Conservation (phyloP, 2,329 filamentous ascomycete species). For the Colletotrichum limetticola region DNA sequence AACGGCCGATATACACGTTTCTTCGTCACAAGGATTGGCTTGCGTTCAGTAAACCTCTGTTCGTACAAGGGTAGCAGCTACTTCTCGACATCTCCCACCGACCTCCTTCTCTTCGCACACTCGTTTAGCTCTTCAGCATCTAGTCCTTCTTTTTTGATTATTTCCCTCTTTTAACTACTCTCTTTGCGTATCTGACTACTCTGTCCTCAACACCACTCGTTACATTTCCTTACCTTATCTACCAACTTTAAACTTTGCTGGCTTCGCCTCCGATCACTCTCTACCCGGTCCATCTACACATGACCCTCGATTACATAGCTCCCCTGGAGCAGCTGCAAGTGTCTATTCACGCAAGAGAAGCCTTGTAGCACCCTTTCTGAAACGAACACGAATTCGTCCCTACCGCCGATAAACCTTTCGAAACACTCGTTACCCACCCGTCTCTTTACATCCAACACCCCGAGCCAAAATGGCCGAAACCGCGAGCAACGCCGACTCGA, state of each 20-base stretch:
- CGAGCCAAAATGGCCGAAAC: slow-evolving; percentile 42
- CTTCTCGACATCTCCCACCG: slow-evolving; percentile 29
- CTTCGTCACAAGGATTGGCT: slow-evolving; percentile 18
- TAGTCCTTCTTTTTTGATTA: slow-evolving; percentile 17
- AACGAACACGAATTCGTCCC: background rate
- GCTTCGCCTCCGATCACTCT: slow-evolving; percentile 1
- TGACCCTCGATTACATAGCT: slow-evolving; percentile 33
- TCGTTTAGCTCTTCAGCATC: slow-evolving; percentile 34
- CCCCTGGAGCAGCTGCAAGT: slow-evolving; percentile 34
- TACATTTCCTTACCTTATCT: slow-evolving; percentile 19
- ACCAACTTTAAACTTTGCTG: slow-evolving; percentile 12
- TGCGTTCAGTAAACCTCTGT: slow-evolving; percentile 14
- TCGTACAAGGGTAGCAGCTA: slow-evolving; percentile 19
- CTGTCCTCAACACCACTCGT: slow-evolving; percentile 25
- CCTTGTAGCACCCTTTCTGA: background rate
- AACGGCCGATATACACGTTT: background rate
- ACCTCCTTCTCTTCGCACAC: slow-evolving; percentile 35
- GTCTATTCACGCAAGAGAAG: background rate
- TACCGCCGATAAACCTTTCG: slow-evolving; percentile 4
- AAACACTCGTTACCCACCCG: background rate
- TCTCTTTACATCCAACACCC: background rate
- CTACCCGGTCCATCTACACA: slow-evolving; percentile 5
- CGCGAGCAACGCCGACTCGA: slow-evolving; percentile 47
- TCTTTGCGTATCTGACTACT: slow-evolving; percentile 16
- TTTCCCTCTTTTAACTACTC: slow-evolving; percentile 4